Base-by-base conservation (phyloP, 31 red algal species). In the Asparagopsis taxiformis region DNA sequence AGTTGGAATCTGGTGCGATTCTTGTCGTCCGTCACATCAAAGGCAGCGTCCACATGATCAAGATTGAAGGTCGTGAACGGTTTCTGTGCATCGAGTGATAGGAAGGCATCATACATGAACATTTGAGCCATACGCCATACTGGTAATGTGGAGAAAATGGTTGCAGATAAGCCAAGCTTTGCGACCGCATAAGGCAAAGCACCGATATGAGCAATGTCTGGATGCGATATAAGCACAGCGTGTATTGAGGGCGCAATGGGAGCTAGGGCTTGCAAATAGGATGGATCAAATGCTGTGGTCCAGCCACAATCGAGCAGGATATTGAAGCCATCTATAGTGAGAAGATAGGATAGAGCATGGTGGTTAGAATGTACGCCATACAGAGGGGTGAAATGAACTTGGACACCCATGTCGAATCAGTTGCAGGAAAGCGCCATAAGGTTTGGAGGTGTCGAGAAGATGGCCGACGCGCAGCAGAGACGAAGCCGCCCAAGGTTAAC, bases 291-390 rank as follows among this genome's bases (percentile, higher is more conserved):
- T 20, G 50, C 49, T 28, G 77, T 58, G 31, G 73, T 79, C 94
- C 94, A 97, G 28, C 94, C 94, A 43, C 90, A 90, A 72, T 97
- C 94, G 28, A 97, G 72, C 10, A 97, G 75, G 48, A 97, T 84
- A 34, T 77, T 88, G 65, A 84, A 80, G 46, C 70, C 72, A 62
- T 97, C 94, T 19, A 97, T 76, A 26, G 87, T 75, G 13, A 97
- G 78, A 31, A 97, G 53, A 55, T 80, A 75, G 31, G 73, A 68
- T 41, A 77, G 53, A 31, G 94, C 88, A 22, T 74, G 76, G 21
- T 74, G 72, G 16, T 64, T 53, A 28, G 75, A 79, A 33, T 61
- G 62, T n/a, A 72, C 84, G 34, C 94, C 94, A 60, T 97, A 97
- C 22, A 97, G 55, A 4, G 94, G 94, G 15, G 90, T 93, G 34